phyloP scores from a whole-genome alignment of 345 rosid genomes.

The Zanthoxylum bungeanum region DNA sequence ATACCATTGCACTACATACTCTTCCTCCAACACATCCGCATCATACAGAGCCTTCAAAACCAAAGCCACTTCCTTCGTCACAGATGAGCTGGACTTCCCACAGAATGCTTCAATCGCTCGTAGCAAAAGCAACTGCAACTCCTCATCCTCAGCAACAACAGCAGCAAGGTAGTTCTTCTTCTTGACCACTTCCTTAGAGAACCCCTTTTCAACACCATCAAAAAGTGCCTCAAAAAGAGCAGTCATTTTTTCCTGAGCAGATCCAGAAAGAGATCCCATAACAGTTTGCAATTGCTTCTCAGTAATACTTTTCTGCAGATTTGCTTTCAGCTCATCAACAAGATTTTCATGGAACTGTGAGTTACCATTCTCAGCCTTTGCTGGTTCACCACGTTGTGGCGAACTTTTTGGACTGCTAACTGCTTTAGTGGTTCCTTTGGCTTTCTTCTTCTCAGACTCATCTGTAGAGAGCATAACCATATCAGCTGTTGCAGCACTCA shows the following conservation, averaged over 20 bases:
- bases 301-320: constrained; percentile 29
- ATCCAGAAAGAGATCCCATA: constrained; percentile 27
- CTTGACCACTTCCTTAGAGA: constrained; percentile 41
- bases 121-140: constrained; percentile 44
- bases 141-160: constrained; percentile 34
- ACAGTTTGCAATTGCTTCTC: constrained; percentile 28
- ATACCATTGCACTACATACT: constrained; percentile 49
- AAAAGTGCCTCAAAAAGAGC: constrained; percentile 44
- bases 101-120: constrained; percentile 45
- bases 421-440: constrained; percentile 23
- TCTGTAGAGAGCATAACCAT: constrained; percentile 64
- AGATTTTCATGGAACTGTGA: constrained; percentile 25
- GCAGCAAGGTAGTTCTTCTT: constrained; percentile 47
- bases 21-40: constrained; percentile 60
- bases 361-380: constrained; percentile 29
- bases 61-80: constrained; percentile 52
- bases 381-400: constrained; percentile 14
- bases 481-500: constrained; percentile 64
- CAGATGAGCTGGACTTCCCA: constrained; percentile 22
- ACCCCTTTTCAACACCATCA: constrained; percentile 48
- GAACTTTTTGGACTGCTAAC: constrained; percentile 25
- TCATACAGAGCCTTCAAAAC: constrained; percentile 63
- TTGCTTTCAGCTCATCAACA: constrained; percentile 35
- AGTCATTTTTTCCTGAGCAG: constrained; percentile 46
- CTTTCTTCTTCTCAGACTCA: constrained; percentile 40